Conservation (phyloP, 78 protist species). For the Polysphondylium violaceum region DNA sequence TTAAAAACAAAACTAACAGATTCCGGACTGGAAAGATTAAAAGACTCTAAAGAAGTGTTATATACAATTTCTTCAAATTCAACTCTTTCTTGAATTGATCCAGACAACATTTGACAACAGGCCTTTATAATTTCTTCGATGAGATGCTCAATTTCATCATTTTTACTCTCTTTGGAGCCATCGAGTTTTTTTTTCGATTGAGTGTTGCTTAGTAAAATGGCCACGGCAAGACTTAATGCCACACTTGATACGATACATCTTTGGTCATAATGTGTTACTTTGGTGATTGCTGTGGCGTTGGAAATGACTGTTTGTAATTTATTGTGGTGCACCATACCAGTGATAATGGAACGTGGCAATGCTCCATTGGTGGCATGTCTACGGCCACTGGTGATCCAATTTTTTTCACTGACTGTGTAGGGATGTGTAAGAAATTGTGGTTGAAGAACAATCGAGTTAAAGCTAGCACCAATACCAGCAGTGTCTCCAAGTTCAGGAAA, state of each 20-base stretch:
- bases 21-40: slow-evolving; percentile 16
- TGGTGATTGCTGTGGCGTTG: slow-evolving; percentile 10
- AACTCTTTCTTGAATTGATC: slow-evolving; percentile 52
- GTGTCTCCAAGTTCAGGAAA: slow-evolving; percentile 77
- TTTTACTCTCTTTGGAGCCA: not conserved
- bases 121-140: slow-evolving; percentile 54
- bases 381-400: slow-evolving; percentile 64
- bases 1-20: slow-evolving; percentile 69
- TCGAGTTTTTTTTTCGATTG: slow-evolving; percentile 11
- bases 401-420: slow-evolving; percentile 42
- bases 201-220: slow-evolving; percentile 39
- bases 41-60: slow-evolving; percentile 61
- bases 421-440: slow-evolving; percentile 54
- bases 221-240: slow-evolving; percentile 26
- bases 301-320: slow-evolving; percentile 2
- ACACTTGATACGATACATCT: slow-evolving; percentile 35
- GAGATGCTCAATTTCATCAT: slow-evolving; percentile 69
- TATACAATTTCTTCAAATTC: slow-evolving; percentile 78
- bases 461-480: slow-evolving; percentile 69
- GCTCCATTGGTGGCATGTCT: slow-evolving; percentile 67
- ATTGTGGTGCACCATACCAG: slow-evolving; percentile 18
- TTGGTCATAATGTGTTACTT: slow-evolving; percentile 61
- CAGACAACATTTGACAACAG: slow-evolving; percentile 13
- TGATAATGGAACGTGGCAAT: slow-evolving; percentile 10
- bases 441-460: slow-evolving; percentile 64